Percentiles rank a stretch among this genome's conserved stretches.
Conservation (phyloP, 1,284 basidiomycete species). For the Salmacisia buchloeana region DNA sequence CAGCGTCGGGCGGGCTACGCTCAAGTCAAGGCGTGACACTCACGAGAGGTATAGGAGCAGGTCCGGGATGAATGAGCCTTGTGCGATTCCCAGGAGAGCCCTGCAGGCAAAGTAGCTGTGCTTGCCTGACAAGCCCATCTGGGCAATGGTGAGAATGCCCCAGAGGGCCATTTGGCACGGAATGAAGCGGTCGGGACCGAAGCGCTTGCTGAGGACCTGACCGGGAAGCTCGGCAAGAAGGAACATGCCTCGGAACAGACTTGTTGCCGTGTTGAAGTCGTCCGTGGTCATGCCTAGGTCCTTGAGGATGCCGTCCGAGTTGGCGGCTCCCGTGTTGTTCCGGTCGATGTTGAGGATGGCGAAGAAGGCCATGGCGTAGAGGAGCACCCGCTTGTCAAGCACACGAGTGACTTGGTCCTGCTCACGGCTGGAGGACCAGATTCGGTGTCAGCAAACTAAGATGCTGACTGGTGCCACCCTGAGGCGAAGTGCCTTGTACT, state of each 20-base stretch:
- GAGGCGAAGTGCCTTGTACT: constrained; percentile 56
- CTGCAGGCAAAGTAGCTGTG: constrained; percentile 13
- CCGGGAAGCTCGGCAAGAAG: constrained; percentile 57
- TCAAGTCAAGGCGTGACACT: background rate
- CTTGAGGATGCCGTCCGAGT: constrained; percentile 63
- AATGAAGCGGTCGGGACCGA: constrained; percentile 68
- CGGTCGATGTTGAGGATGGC: constrained; percentile 42
- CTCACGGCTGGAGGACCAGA: background rate
- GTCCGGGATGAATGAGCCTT: constrained; percentile 57
- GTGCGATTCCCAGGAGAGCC: constrained; percentile 47
- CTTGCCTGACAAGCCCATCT: constrained; percentile 50
- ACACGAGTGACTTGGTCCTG: constrained; percentile 58
- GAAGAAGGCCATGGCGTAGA: constrained; percentile 50
- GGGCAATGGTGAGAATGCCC: constrained; percentile 57
- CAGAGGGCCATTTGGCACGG: constrained; percentile 58
- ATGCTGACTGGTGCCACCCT: constrained; percentile 38
- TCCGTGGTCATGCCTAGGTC: constrained; percentile 59
- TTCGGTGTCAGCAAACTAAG: constrained; percentile 15
- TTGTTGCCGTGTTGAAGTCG: constrained; percentile 66
- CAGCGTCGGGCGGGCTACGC: constrained; percentile 15
- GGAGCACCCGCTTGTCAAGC: constrained; percentile 62
- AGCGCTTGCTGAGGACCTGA: constrained; percentile 65
- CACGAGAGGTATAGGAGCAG: constrained; percentile 44
- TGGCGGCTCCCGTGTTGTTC: constrained; percentile 61
- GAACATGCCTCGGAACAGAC: constrained; percentile 55